These are phyloP conservation scores for Chaetomiaceae sp. DNA, from an alignment of 2,329 filamentous ascomycete genomes.

Conservation along the genomic window DNA sequence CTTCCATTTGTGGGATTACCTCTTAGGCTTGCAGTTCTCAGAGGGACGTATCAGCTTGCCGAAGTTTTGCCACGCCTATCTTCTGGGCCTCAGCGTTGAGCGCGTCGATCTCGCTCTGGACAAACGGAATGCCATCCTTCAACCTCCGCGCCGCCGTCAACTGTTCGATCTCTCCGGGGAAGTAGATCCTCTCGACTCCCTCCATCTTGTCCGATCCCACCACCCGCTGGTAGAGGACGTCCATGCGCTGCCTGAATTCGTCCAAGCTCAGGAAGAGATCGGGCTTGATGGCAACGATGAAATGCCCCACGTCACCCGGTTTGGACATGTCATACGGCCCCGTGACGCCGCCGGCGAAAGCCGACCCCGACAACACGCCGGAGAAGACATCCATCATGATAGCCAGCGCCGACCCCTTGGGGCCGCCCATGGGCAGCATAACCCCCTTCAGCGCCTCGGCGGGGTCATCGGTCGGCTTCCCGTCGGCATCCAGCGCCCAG, in stretches of 20 bases:
- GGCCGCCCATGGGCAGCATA: slow-evolving; percentile 81
- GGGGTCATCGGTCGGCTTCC: slow-evolving; percentile 65
- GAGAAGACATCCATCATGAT: slow-evolving; percentile 92
- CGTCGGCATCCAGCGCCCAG: slow-evolving; percentile 71
- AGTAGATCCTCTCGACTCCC: slow-evolving; percentile 54
- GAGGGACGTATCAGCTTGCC: not conserved
- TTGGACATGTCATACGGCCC: slow-evolving; percentile 67
- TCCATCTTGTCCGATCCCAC: slow-evolving; percentile 48
- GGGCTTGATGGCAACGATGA: slow-evolving; percentile 65
- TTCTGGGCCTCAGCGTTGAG: slow-evolving; percentile 48
- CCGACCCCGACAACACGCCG: slow-evolving; percentile 68
- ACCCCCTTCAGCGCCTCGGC: slow-evolving; percentile 64
- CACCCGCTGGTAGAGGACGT: slow-evolving; percentile 48
- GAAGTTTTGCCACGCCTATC: slow-evolving; percentile 32
- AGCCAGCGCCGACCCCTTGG: slow-evolving; percentile 69
- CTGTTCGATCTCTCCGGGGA: slow-evolving; percentile 58
- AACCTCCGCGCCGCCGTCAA: slow-evolving; percentile 44
- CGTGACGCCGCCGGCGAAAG: slow-evolving; percentile 71
- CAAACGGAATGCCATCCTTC: slow-evolving; percentile 52
- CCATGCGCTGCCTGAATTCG: slow-evolving; percentile 60
- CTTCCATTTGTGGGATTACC: too few species aligned
- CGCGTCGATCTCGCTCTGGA: slow-evolving; percentile 48
- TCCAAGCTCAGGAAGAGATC: slow-evolving; percentile 67
- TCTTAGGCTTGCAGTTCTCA: too few species aligned
- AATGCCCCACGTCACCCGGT: slow-evolving; percentile 67